Evolutionary conservation across 148 eudicot genomes (phyloP).

Genomic region (Fagopyrum tataricum): DNA sequence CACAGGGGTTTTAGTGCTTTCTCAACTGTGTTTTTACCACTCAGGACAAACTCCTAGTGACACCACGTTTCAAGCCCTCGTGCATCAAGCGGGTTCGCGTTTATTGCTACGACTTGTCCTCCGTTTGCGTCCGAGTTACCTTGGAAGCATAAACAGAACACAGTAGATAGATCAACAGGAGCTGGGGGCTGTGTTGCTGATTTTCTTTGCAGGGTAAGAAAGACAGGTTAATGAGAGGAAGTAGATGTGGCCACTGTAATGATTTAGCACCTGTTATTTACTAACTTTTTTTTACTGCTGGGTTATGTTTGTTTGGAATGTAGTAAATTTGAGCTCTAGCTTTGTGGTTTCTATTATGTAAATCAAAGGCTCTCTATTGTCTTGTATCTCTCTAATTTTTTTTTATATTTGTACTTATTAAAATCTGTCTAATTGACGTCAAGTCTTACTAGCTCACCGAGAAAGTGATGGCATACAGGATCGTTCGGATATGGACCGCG

Average conservation of each 20-base stretch:
- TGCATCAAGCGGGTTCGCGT: neutral
- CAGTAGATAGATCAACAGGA: constrained; percentile 4
- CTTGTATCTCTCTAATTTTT: too few species aligned
- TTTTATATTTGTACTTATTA: too few species aligned
- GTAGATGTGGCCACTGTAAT: neutral
- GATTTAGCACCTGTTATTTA: neutral
- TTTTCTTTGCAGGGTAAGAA: neutral
- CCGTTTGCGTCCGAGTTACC: neutral
- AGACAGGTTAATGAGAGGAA: constrained; percentile 10
- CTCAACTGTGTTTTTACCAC: constrained; percentile 1
- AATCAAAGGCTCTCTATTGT: too few species aligned
- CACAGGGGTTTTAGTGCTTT: constrained; percentile 37
- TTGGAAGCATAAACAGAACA: constrained; percentile 1
- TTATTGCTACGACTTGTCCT: neutral
- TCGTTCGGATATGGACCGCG: too few species aligned
- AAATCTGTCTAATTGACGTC: too few species aligned
- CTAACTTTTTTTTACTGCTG: neutral
- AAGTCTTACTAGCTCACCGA: too few species aligned
- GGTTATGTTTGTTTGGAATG: constrained; percentile 8
- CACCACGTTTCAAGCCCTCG: neutral
- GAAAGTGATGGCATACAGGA: too few species aligned
- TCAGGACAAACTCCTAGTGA: neutral
- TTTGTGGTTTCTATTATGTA: neutral
- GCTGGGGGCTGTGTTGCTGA: neutral
- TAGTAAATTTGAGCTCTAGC: constrained; percentile 3